phyloP scores from a whole-genome alignment of 768 basidiomycete species.

The Tulasnella sp. region DNA sequence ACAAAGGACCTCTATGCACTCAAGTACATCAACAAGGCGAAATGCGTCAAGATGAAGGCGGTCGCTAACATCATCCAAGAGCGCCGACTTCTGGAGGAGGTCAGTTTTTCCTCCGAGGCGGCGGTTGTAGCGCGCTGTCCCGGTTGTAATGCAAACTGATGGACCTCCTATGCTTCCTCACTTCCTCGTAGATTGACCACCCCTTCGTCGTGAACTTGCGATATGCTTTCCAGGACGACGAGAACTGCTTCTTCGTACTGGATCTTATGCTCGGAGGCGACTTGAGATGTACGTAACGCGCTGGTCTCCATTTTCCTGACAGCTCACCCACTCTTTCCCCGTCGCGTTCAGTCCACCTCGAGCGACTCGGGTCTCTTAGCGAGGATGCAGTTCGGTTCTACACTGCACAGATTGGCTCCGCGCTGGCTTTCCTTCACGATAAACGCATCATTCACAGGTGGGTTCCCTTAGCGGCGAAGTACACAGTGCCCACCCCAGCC shows the following conservation, averaged over 20 bases:
- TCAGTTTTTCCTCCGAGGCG: constrained; percentile 37
- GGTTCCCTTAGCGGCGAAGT: constrained; percentile 35
- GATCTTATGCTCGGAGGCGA: constrained; percentile 97
- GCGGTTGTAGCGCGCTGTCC: constrained; percentile 9
- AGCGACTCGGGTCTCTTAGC: constrained; percentile 66
- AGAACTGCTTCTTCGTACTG: constrained; percentile 97
- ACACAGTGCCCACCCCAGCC: constrained; percentile 4
- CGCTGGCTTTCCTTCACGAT: constrained; percentile 84
- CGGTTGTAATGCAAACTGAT: constrained; percentile 21
- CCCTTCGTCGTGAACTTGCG: constrained; percentile 92
- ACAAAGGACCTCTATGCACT: constrained; percentile 89
- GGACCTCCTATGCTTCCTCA: constrained; percentile 12
- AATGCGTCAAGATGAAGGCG: constrained; percentile 86
- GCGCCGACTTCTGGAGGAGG: constrained; percentile 88
- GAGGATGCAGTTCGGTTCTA: constrained; percentile 85
- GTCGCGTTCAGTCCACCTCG: constrained; percentile 68
- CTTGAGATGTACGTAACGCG: constrained; percentile 69
- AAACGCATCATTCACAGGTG: constrained; percentile 95
- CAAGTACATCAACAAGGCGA: constrained; percentile 97
- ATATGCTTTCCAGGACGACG: constrained; percentile 97
- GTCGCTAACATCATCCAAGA: constrained; percentile 93
- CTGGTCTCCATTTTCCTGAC: constrained; percentile 5
- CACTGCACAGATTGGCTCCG: constrained; percentile 84
- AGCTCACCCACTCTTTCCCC: not conserved
- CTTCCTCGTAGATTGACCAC: constrained; percentile 73